Evolutionary conservation across 2,329 filamentous ascomycete genomes (phyloP).

Genomic region (Ciborinia camelliae): DNA sequence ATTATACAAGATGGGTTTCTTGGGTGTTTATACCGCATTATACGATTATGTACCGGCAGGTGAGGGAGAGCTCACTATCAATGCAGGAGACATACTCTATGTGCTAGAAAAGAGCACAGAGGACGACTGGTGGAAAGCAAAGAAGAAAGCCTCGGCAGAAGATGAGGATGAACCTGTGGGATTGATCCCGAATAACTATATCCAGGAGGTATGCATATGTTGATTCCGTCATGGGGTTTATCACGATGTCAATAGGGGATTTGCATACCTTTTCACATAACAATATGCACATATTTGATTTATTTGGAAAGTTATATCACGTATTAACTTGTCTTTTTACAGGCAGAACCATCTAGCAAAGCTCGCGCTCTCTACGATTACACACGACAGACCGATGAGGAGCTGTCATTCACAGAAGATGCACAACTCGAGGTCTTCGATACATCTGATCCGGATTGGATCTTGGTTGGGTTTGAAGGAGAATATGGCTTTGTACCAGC

Average conservation of each 20-base stretch:
- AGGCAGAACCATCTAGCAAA: slow-evolving; percentile 64
- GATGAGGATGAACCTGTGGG: slow-evolving; percentile 40
- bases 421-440: slow-evolving; percentile 81
- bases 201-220: slow-evolving; percentile 73
- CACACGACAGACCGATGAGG: slow-evolving; percentile 93
- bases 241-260: not conserved
- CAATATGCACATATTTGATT: not conserved
- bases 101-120: slow-evolving; percentile 67
- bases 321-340: slow-evolving; percentile 24
- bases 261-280: not conserved
- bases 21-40: slow-evolving; percentile 84
- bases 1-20: slow-evolving; percentile 69
- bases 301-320: not conserved
- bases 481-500: slow-evolving; percentile 94
- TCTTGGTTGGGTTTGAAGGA: slow-evolving; percentile 76
- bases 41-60: slow-evolving; percentile 91
- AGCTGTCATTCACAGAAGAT: slow-evolving; percentile 93
- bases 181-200: slow-evolving; percentile 84
- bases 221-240: not conserved
- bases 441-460: slow-evolving; percentile 92
- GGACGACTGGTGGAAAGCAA: slow-evolving; percentile 76
- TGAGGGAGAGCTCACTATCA: slow-evolving; percentile 79
- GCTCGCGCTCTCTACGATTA: slow-evolving; percentile 98
- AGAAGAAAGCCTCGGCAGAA: slow-evolving; percentile 42
- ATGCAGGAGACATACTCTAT: slow-evolving; percentile 84